Percentiles rank a stretch among this genome's conserved stretches.
These are phyloP conservation scores for Podospora conica DNA, from an alignment of 495 filamentous ascomycete species.

Conservation along the genomic window DNA sequence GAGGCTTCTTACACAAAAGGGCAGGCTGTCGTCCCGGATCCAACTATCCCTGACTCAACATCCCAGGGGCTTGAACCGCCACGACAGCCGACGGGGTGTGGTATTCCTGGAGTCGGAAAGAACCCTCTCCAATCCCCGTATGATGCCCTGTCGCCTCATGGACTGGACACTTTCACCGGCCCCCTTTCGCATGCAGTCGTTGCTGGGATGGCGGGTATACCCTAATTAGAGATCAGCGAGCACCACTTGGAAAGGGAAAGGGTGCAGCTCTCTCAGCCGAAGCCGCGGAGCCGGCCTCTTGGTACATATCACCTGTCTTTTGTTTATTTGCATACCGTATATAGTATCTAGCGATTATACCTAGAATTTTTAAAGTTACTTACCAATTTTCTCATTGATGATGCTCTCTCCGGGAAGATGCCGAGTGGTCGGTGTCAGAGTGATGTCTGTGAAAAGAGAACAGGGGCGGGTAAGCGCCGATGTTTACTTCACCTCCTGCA, in stretches of 20 bases:
- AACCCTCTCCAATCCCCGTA: neutral
- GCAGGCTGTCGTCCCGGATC: neutral
- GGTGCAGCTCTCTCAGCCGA: neutral
- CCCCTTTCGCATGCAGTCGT: neutral
- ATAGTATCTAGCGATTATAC: conserved; percentile 15
- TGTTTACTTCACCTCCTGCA: no score
- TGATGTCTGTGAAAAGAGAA: neutral
- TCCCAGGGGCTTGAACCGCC: neutral
- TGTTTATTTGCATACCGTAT: conserved; percentile 6
- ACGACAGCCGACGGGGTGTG: neutral
- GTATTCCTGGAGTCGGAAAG: neutral
- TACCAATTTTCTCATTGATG: neutral
- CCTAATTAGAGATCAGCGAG: conserved; percentile 10
- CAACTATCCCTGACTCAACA: neutral
- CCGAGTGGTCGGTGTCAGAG: neutral
- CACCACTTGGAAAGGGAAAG: neutral
- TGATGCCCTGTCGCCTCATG: neutral
- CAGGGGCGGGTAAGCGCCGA: neutral
- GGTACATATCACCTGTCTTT: conserved; percentile 17
- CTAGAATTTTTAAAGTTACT: conserved; percentile 4
- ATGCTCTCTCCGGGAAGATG: neutral
- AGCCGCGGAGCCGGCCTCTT: conserved; percentile 2
- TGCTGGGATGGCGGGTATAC: neutral
- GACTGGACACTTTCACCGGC: neutral
- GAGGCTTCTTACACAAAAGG: no score